These are phyloP conservation scores for Diaporthe ilicicola DNA, from an alignment of 2,329 filamentous ascomycete species.

Conservation along the genomic window DNA sequence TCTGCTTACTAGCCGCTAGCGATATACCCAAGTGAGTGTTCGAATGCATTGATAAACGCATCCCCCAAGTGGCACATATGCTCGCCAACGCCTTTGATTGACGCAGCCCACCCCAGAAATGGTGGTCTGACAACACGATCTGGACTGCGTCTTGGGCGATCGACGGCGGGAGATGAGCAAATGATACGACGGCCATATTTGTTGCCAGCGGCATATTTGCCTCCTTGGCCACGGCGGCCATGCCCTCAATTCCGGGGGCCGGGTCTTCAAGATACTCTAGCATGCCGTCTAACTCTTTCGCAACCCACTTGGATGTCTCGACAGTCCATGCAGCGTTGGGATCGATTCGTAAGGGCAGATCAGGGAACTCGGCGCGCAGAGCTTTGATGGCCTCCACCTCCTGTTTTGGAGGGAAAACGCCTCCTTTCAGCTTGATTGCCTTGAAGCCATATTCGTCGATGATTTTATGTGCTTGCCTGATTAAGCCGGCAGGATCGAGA, in stretches of 20 bases:
- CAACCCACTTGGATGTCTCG: conserved; percentile 49
- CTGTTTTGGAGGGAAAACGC: conserved; percentile 49
- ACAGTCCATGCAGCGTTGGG: conserved; percentile 51
- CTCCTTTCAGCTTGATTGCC: conserved; percentile 53
- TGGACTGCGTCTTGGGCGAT: conserved; percentile 50
- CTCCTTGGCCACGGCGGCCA: conserved; percentile 51
- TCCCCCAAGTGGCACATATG: conserved; percentile 50
- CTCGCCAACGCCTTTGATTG: conserved; percentile 49
- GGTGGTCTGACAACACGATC: conserved; percentile 51
- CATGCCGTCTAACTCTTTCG: conserved; percentile 39
- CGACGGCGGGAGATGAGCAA: conserved; percentile 48
- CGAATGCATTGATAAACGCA: conserved; percentile 53
- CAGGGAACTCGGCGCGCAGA: conserved; percentile 47
- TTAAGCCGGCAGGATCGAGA: conserved; percentile 45
- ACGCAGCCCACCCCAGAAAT: conserved; percentile 54
- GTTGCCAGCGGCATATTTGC: conserved; percentile 52
- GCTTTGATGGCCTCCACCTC: conserved; percentile 51
- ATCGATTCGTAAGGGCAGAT: conserved; percentile 46
- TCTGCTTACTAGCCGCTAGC: conserved; percentile 45
- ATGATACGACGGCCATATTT: conserved; percentile 54
- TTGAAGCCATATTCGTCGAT: conserved; percentile 53
- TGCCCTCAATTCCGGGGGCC: conserved; percentile 50
- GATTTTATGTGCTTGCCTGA: conserved; percentile 47
- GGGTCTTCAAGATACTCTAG: conserved; percentile 52
- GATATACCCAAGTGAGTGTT: conserved; percentile 54